Conservation (phyloP, 768 basidiomycete species). For the Tricholoma bakamatsutake region DNA sequence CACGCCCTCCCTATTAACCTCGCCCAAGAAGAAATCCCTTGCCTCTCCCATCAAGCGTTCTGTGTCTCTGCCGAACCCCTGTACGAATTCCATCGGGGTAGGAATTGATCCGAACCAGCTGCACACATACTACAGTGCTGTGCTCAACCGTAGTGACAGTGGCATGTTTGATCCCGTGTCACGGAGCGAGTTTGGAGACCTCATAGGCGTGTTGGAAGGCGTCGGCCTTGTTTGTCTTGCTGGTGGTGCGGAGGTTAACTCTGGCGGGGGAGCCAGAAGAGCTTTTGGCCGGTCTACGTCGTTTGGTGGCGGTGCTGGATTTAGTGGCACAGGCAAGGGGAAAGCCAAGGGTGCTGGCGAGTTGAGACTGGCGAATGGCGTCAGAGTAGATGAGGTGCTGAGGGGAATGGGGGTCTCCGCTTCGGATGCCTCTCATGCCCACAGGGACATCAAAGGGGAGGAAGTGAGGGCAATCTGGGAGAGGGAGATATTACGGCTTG, state of each 20-base stretch:
- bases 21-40: constrained; percentile 24
- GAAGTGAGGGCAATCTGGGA: constrained; percentile 50
- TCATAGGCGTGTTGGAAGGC: constrained; percentile 68
- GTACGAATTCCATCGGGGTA: constrained; percentile 22
- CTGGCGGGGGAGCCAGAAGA: constrained; percentile 34
- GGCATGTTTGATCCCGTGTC: constrained; percentile 60
- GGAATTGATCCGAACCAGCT: constrained; percentile 56
- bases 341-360: constrained; percentile 36
- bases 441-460: constrained; percentile 39
- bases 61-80: constrained; percentile 25
- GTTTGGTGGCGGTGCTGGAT: constrained; percentile 37
- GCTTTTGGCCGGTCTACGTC: constrained; percentile 53
- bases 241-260: constrained; percentile 2
- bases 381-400: constrained; percentile 64
- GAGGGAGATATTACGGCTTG: constrained; percentile 40
- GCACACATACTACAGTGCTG: constrained; percentile 54
- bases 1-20: constrained; percentile 25
- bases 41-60: constrained; percentile 51
- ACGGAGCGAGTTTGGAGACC: constrained; percentile 70
- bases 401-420: constrained; percentile 56
- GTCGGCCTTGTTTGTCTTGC: constrained; percentile 41
- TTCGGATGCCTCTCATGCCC: constrained; percentile 15
- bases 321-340: constrained; percentile 31
- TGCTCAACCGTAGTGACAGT: constrained; percentile 51
- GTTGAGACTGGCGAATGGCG: constrained; percentile 53